These are phyloP conservation scores for Lupinus albus DNA, from an alignment of 306 rosid species.

Conservation along the genomic window DNA sequence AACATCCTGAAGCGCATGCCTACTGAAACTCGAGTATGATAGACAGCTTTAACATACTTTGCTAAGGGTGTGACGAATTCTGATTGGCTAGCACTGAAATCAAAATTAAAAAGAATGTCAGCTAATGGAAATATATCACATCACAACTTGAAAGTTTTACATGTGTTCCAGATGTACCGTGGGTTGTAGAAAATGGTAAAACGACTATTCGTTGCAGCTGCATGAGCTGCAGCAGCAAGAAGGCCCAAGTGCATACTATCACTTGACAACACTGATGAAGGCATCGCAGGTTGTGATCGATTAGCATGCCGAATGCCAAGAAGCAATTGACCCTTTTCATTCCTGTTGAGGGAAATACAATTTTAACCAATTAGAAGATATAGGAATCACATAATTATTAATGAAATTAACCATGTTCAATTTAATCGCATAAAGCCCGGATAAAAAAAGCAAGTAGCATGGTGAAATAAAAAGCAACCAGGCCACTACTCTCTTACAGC, in stretches of 20 bases:
- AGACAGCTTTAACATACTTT: constrained; percentile 88
- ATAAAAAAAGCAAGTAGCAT: constrained; percentile 5
- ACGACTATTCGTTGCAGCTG: constrained; percentile 95
- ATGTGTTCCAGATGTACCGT: constrained; percentile 53
- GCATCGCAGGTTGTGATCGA: constrained; percentile 93
- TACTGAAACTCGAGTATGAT: constrained; percentile 90
- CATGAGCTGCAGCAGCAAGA: constrained; percentile 99
- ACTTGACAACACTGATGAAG: constrained; percentile 94
- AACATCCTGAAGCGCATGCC: constrained; percentile 99
- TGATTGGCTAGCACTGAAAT: constrained; percentile 93
- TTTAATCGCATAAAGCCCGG: background rate
- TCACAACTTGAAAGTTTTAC: background rate
- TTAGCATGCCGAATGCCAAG: constrained; percentile 89
- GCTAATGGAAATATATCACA: background rate
- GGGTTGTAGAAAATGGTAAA: constrained; percentile 96
- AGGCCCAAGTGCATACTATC: constrained; percentile 99
- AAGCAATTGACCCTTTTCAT: constrained; percentile 90
- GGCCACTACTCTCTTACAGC: constrained; percentile 5
- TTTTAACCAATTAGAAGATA: constrained; percentile 15
- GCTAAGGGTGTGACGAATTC: constrained; percentile 90
- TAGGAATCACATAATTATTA: constrained; percentile 27
- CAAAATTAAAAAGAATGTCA: background rate
- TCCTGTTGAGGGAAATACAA: constrained; percentile 56
- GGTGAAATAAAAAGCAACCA: background rate
- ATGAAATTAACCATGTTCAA: background rate